Base-by-base conservation (phyloP, 2,329 filamentous ascomycete species). In the Trichoderma atroviride region DNA sequence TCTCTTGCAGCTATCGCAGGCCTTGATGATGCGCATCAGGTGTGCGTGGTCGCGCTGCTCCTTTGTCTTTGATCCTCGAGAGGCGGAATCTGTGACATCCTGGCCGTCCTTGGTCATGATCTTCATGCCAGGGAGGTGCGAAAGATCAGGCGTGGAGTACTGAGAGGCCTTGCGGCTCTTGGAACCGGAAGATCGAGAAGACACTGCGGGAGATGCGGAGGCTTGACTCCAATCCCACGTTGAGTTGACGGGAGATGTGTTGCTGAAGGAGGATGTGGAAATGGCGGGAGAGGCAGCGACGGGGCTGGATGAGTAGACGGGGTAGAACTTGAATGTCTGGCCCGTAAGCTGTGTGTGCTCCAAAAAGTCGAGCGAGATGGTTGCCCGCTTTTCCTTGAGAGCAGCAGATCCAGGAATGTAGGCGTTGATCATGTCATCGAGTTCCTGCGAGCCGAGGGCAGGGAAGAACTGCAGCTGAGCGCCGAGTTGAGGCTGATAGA, bases 21-120 rank as follows among this genome's bases (percentile, higher is more conserved):
- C 88, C 80, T 89, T 89, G 76, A 90, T 87, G 75, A 88, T 88
- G 70, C 88, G 83, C 86, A 91, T 90, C 58, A 90, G 79, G 73
- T 89, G 88, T 6, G 88, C 88, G 75, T 90, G 88, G 65, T 90
- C 88, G 40, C 88, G 84, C 81, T 90, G 88, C 81, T 90, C 88
- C 82, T 88, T 89, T 64, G 88, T 89, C 81, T 90, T 90, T 77
- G 85, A 87, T 40, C 88, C 87, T 50, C 88, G 84, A 19, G 87
- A 88, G 16, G 87, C 86, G 68, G 85, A 84, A 77, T 88, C 87
- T 56, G 88, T 91, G 68, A 91, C 85, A 75, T 91, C 88, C 53
- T 81, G 79, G 59, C 88, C 88, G 72, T 89, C 87, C 76, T 84
- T 86, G 69, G 88, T 90, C 81, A 90, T 83, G 72, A 91, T 90